Base-by-base conservation (phyloP, 257 asterid genomes). In the Capsicum chinense region DNA sequence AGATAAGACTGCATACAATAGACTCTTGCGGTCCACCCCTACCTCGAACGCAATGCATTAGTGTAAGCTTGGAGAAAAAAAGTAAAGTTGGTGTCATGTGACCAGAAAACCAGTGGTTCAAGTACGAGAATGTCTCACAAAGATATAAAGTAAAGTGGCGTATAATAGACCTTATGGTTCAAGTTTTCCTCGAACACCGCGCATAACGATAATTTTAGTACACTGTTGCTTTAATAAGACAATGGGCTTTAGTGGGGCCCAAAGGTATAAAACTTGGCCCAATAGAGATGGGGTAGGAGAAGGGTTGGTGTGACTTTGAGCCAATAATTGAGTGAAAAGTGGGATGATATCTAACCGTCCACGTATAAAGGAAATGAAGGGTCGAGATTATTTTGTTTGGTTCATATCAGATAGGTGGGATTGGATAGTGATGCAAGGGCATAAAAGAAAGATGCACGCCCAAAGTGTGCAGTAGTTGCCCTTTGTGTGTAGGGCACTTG, bases 261-360 rank as follows among this genome's bases (percentile, higher is more conserved):
- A 76, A 74, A n/a, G 56, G 5, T 71, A 13, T 82, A 83, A 86
- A 81, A 82, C 94, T 91, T 91, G 95, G 93, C 62, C 91, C 90
- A 87, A 87, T 88, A 44, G 16, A 16, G 9, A 56, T 56, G 71
- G 62, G 85, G 90, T 87, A 83, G 92, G 88, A 83, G 78, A 81
- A 69, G 84, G 86, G 86, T 83, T 79, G 90, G 90, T 89, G 88
- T 84, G 89, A 87, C 54, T 52, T 15, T 13, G 9, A 68, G 79
- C 90, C 89, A 89, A 90, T 87, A 39, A 37, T 26, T 11, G 21
- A 16, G 33, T 2, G 88, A 56, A 10, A 88, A 50, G 88, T 89
- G 91, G 93, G 73, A 21, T 15, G 5, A 87, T 89, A 84, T 3
- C 4, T 0, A 17, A 13, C 91, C 90, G 86, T 78, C 84, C 92